These are phyloP conservation scores for Chlorella sp. DNA, from an alignment of 139 green algal genomes.

Conservation along the genomic window DNA sequence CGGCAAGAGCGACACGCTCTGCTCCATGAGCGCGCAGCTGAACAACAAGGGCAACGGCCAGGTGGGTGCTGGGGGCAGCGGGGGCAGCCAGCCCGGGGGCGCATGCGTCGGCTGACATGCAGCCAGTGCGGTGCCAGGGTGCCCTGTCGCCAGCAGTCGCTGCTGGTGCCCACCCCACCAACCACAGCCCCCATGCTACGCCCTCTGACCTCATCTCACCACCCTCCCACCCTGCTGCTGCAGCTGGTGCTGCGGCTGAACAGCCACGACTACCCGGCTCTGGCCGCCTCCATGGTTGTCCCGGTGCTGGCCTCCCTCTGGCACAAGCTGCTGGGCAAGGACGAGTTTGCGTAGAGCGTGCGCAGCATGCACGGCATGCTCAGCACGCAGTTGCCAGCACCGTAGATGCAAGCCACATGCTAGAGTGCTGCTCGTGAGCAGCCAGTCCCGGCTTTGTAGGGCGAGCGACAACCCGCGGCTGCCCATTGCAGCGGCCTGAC, in stretches of 20 bases:
- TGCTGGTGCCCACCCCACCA: not conserved
- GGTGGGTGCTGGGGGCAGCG: too few relatives aligned
- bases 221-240: not conserved
- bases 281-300: constrained; percentile 40
- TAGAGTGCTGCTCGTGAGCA: too few relatives aligned
- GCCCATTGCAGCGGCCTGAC: too few relatives aligned
- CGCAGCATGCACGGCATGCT: too few relatives aligned
- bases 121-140: too few relatives aligned
- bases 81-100: too few relatives aligned
- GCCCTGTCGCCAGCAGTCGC: too few relatives aligned
- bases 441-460: too few relatives aligned
- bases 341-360: constrained; percentile 23
- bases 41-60: constrained; percentile 50
- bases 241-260: constrained; percentile 38
- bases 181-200: not conserved
- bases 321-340: constrained; percentile 27
- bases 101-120: too few relatives aligned
- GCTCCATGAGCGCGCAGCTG: constrained; percentile 35
- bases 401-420: too few relatives aligned
- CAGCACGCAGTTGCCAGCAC: too few relatives aligned
- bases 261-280: constrained; percentile 43
- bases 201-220: not conserved
- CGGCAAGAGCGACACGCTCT: constrained; percentile 40
- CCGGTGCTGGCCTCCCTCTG: constrained; percentile 39
- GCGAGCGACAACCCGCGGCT: too few relatives aligned